Base-by-base conservation (phyloP, 225 moss, liverwort and hornwort genomes). In the Anthoceros angustus region DNA sequence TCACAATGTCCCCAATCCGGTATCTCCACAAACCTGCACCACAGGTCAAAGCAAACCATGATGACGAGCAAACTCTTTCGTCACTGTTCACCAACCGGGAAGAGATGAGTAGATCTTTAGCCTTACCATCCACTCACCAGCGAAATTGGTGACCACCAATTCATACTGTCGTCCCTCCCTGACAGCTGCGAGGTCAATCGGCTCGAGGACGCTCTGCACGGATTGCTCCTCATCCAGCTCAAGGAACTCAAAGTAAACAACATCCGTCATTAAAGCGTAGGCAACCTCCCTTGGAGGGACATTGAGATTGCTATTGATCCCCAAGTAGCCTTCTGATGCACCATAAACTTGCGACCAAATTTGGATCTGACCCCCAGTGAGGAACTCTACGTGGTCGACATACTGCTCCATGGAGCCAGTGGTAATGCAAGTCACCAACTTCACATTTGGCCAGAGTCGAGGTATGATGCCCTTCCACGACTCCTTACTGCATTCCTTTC, bases 351-450 rank as follows among this genome's bases (percentile, higher is more conserved):
- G 77, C 15, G 82, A 66, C 40, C 73, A 86, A 12, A 83, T 76
- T 4, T 74, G 63, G 0, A 78, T 49, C 6, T 84, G 70, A 26
- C 80, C 68, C 26, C 80, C 82, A 41, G 84, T 76, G 40, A 78
- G 81, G 23, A 76, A 76, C 39, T 68, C 32, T 25, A 90, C 63
- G 39, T 76, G 79, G 25, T 87, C 80, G 16, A 74, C 77, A 40
- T 90, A 94, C 9, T 80, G 83, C 67, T 74, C 69, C 87, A 94
- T 90, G 40, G 81, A 79, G 5, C 93, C 90, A 0, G 84, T 84
- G 43, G 83, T 46, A 18, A 90, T 68, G 40, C 82, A 81, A 14
- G 61, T 69, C 14, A 94, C 64, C 14, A 84, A 70, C 16, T 15
- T 66, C 23, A 74, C 72, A 25, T 87, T 90, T 0, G 90, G 93